Base-by-base conservation (phyloP, 192 early-diverging fungal species). In the Backusella westeae region DNA sequence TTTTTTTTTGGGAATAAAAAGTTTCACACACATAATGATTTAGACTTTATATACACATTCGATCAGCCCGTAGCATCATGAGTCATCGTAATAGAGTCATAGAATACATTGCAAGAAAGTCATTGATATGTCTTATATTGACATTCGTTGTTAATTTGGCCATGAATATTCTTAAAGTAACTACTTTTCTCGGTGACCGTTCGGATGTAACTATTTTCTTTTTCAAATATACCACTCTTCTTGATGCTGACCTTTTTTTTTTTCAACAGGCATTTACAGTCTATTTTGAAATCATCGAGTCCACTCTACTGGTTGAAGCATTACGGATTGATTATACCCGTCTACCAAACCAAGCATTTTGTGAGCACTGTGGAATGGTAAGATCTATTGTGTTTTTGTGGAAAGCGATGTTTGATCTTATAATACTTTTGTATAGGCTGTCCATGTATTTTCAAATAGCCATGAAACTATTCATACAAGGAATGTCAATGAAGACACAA, bases 121-220 rank as follows among this genome's bases (percentile, higher is more conserved):
- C 81, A 0, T 42, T 82, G 19, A 35, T 71, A 4, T 82, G 81
- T 38, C 69, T 82, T 29, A 78, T 79, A 63, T 76, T 82, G 39
- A 76, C 77, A 15, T 79, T 82, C 32, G 36, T 72, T 39, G 77
- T 77, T 42, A 82, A 82, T 36, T 32, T 78, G 42, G 36, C 71
- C 6, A 82, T 82, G 81, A 82, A 82, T 65, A 29, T 82, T 29
- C 65, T 82, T 44, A 82, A 82, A 67, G 63, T 82, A 10, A 79
- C 77, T 9, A 7, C 17, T 42, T 82, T 74, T 63, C 17, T 82
- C 36, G 77, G 77, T 15, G 63, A 75, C 23, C 39, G 74, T 12
- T 73, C 77, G 8, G 77, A 82, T 73, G 77, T 81, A 74, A 75
- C 4, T 44, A 15, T 44, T 44, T 12, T 44, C 8, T 39, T 39